Evolutionary conservation across 73 alveolate genomes (phyloP).

Genomic region (Stentor coeruleus): DNA sequence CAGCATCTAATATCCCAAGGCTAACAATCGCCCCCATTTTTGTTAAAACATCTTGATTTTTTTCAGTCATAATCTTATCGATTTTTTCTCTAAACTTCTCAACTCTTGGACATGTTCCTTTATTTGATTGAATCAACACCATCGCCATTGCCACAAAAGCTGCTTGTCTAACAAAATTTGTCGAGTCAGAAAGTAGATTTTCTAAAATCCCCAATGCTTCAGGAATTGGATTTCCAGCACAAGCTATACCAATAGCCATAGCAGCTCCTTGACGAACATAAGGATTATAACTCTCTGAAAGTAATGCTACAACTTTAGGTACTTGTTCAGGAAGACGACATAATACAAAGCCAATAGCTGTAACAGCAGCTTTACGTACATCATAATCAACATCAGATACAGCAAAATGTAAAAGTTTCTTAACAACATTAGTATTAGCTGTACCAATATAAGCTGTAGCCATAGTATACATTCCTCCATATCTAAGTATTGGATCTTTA

Average conservation of each 20-base stretch:
- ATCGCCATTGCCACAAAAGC: slow-evolving; percentile 88
- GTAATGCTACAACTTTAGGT: slow-evolving; percentile 76
- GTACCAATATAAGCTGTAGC: slow-evolving; percentile 97
- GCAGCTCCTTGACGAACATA: slow-evolving; percentile 99
- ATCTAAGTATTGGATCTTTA: slow-evolving; percentile 88
- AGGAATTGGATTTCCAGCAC: slow-evolving; percentile 95
- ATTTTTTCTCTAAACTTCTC: slow-evolving; percentile 68
- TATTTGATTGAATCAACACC: slow-evolving; percentile 77
- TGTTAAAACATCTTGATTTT: slow-evolving; percentile 85
- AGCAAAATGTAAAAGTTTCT: slow-evolving; percentile 90
- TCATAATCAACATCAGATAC: slow-evolving; percentile 96
- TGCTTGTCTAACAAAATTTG: slow-evolving; percentile 91
- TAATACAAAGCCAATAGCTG: slow-evolving; percentile 88
- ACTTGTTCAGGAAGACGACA: slow-evolving; percentile 79
- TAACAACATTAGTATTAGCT: slow-evolving; percentile 85
- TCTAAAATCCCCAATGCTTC: slow-evolving; percentile 84
- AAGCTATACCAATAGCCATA: slow-evolving; percentile 98
- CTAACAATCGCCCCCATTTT: slow-evolving; percentile 91
- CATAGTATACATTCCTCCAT: slow-evolving; percentile 92
- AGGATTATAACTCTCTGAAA: slow-evolving; percentile 95
- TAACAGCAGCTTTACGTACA: slow-evolving; percentile 98
- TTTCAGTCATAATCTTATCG: slow-evolving; percentile 73
- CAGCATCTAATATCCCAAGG: slow-evolving; percentile 87
- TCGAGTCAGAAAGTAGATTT: slow-evolving; percentile 84
- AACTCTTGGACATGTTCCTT: slow-evolving; percentile 82